Percentiles rank a stretch among this genome's conserved stretches.
These are phyloP conservation scores for Magnaporthiopsis incrustans DNA, from an alignment of 2,329 filamentous ascomycete genomes.

Conservation along the genomic window DNA sequence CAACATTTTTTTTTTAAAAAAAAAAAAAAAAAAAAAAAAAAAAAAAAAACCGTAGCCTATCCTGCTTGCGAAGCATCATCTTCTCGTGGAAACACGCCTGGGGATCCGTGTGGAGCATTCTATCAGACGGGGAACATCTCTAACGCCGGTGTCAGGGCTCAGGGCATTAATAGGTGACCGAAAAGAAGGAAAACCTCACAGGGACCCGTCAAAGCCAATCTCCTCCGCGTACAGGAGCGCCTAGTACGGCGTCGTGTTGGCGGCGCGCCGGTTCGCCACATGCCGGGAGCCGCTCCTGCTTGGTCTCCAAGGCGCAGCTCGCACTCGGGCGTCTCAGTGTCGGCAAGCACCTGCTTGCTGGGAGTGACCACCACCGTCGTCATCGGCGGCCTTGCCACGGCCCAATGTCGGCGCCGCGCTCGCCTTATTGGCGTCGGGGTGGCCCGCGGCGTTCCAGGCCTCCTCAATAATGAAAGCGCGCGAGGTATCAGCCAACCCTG, in stretches of 20 bases:
- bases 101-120: background rate
- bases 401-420: background rate
- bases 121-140: background rate
- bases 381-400: background rate
- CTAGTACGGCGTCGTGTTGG: background rate
- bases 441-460: background rate
- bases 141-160: background rate
- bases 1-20: too few relatives aligned
- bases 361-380: background rate
- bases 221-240: background rate
- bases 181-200: too few relatives aligned
- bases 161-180: too few relatives aligned
- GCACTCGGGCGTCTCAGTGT: background rate
- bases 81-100: background rate
- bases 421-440: background rate
- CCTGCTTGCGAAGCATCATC: background rate
- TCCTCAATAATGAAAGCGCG: background rate
- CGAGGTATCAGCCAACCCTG: constrained; percentile 2
- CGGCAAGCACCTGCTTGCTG: background rate
- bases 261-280: background rate
- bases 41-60: background rate
- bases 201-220: background rate
- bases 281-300: background rate
- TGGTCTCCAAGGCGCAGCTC: background rate
- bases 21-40: background rate